Base-by-base conservation (phyloP, 768 basidiomycete species). In the Peribolospora kevripleyi region DNA sequence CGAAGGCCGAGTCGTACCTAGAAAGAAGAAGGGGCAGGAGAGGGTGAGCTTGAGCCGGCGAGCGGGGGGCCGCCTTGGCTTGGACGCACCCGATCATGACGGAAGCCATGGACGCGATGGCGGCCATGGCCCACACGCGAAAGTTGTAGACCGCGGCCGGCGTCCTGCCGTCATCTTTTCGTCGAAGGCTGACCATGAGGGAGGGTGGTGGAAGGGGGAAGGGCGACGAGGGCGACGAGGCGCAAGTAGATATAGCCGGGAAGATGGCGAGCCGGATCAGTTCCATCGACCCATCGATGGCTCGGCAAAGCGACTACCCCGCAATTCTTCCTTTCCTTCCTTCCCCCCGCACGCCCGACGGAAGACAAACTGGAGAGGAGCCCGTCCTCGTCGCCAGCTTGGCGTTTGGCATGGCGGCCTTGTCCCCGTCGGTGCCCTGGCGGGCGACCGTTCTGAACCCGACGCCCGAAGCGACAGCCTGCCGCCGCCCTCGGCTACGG, bases 1-100 rank as follows among this genome's bases (percentile, higher is more conserved):
- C 70, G 63, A 74, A 74, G 3, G 71, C 71, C 3, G 68, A 68
- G 59, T 72, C 71, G 60, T 72, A 70, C 61, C 70, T 55, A 38
- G 41, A 51, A 59, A 4, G 47, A 59, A 3, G 2, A 45, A 13
- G 13, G 8, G 43, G 13, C 2, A 45, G 43, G 43, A n/a, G 5
- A 46, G 25, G 25, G 25, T 25, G 43, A 3, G 39, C 6, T 25
- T 49, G 39, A 36, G 14, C 5, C 8, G 8, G 13, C 43, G 8
- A 45, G 13, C 8, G 43, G 43, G 43, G 43, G 8, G 43, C 43
- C 13, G 43, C 8, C 13, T 7, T 13, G 1, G 8, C 7, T 13
- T 7, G 13, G 43, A 7, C 43, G 13, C 13, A 45, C 7, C 43
- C 43, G 13, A 45, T 45, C 43, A 45, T 45, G 43, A 45, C 43